These are phyloP conservation scores for Penicillium sp. DNA, from an alignment of 2,329 filamentous ascomycete genomes.

Conservation along the genomic window DNA sequence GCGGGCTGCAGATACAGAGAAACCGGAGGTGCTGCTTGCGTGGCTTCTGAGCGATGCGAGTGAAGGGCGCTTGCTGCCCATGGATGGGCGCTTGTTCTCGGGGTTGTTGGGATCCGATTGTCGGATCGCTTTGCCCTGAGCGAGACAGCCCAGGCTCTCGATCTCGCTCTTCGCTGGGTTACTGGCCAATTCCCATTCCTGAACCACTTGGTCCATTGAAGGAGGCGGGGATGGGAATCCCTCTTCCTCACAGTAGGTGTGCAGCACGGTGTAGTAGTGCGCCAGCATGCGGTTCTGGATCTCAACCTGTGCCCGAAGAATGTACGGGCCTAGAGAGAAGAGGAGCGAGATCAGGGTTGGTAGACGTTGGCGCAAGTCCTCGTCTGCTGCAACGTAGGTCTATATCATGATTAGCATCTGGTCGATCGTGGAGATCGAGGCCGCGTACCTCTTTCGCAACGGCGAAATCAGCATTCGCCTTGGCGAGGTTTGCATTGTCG, in stretches of 20 bases:
- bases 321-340: constrained; percentile 70
- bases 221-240: constrained; percentile 70
- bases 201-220: constrained; percentile 68
- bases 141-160: constrained; percentile 64
- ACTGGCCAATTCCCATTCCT: constrained; percentile 63
- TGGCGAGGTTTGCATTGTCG: constrained; percentile 68
- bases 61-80: constrained; percentile 29
- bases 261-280: constrained; percentile 73
- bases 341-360: constrained; percentile 69
- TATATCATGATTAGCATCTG: constrained; percentile 28
- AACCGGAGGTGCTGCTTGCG: constrained; percentile 32
- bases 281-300: constrained; percentile 76
- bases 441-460: constrained; percentile 60
- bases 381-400: constrained; percentile 73
- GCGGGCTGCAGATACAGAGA: constrained; percentile 32
- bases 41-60: constrained; percentile 13
- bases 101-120: constrained; percentile 47
- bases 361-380: constrained; percentile 68
- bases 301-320: constrained; percentile 68
- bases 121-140: constrained; percentile 65
- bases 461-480: constrained; percentile 68
- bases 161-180: constrained; percentile 63
- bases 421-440: background rate
- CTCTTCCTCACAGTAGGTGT: constrained; percentile 68
- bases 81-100: constrained; percentile 33